phyloP scores from a whole-genome alignment of 108 stramenopile genomes.

The Cyclotella choctawhatcheeana region DNA sequence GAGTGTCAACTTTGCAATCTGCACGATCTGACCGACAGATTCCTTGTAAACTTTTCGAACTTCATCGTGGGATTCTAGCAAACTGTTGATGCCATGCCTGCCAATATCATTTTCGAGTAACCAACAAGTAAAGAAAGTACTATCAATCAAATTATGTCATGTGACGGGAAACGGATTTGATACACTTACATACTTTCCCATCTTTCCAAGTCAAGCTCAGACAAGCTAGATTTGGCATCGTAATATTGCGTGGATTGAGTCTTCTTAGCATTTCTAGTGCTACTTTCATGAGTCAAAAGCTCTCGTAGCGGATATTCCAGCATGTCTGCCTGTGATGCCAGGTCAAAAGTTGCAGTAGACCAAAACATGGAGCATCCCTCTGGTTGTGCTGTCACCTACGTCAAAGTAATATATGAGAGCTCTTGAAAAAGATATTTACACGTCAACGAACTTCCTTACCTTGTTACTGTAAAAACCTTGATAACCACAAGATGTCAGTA shows the following conservation, averaged over 20 bases:
- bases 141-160: background rate
- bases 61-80: constrained; percentile 50
- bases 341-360: constrained; percentile 57
- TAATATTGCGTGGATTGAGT: constrained; percentile 11
- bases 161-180: too few species aligned
- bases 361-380: constrained; percentile 81
- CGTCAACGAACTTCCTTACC: too few species aligned
- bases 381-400: constrained; percentile 32
- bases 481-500: constrained; percentile 33
- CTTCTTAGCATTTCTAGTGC: background rate
- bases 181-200: constrained; percentile 59
- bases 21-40: constrained; percentile 63
- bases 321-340: constrained; percentile 29
- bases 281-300: constrained; percentile 17
- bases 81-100: constrained; percentile 32
- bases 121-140: too few species aligned
- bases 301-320: constrained; percentile 43
- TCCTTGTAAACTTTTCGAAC: constrained; percentile 49
- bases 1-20: constrained; percentile 42
- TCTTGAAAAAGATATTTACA: too few species aligned
- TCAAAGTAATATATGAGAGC: constrained; percentile 3
- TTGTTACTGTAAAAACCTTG: constrained; percentile 56
- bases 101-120: too few species aligned
- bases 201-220: constrained; percentile 28
- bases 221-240: constrained; percentile 33